Percentiles rank a stretch among this genome's conserved stretches.
Conservation (phyloP, 495 filamentous ascomycete species). For the Peziza echinospora region DNA sequence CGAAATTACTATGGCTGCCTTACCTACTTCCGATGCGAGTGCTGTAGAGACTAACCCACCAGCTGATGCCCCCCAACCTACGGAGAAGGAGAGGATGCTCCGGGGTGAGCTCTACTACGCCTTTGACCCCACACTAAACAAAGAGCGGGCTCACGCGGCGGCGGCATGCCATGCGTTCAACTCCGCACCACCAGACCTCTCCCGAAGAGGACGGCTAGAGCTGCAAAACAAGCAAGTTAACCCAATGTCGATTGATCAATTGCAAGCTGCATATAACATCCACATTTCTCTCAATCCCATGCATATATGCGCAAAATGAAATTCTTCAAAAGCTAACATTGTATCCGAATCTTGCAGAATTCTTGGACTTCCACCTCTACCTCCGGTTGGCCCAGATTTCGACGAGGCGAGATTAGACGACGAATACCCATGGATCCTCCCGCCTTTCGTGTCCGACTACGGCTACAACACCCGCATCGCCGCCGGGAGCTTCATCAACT, state of each 20-base stretch:
- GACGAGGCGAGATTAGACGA: no score
- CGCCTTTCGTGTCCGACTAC: conserved; percentile 52
- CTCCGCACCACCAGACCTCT: conserved; percentile 28
- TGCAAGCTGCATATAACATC: no score
- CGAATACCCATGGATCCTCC: conserved; percentile 48
- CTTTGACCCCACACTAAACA: conserved; percentile 27
- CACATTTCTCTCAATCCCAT: no score
- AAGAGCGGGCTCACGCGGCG: conserved; percentile 36
- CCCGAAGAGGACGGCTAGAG: conserved; percentile 36
- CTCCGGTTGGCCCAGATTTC: conserved; percentile 35
- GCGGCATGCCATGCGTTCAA: conserved; percentile 42
- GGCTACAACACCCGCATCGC: conserved; percentile 52
- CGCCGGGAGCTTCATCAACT: conserved; percentile 52
- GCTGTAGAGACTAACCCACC: no score
- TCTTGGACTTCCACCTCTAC: conserved; percentile 32
- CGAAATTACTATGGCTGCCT: no score
- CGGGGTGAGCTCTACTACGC: conserved; percentile 28
- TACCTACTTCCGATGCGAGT: no score
- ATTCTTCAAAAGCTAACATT: no score
- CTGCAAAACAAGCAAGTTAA: conserved; percentile 61
- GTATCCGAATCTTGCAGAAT: no score
- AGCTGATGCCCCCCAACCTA: no score
- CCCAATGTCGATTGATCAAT: no score
- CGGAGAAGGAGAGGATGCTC: conserved; percentile 24
- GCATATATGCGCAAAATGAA: no score